These are phyloP conservation scores for Claviceps sp. DNA, from an alignment of 2,329 filamentous ascomycete genomes.

Conservation along the genomic window DNA sequence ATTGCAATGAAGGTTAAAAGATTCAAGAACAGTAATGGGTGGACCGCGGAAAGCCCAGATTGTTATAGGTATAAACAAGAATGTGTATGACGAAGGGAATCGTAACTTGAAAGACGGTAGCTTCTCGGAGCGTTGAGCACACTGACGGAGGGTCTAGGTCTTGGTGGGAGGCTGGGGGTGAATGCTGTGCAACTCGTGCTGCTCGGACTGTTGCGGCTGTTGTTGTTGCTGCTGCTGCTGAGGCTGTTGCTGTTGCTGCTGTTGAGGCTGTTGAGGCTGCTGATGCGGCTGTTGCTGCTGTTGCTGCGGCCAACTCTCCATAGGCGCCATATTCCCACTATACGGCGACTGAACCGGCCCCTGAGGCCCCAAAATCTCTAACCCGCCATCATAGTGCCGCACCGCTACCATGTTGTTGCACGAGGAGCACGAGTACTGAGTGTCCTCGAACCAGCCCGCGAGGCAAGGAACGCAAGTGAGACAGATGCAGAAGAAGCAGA, in stretches of 20 bases:
- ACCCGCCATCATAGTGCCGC: constrained; percentile 9
- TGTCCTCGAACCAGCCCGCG: constrained; percentile 20
- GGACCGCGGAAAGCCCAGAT: not conserved
- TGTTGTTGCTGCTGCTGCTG: not conserved
- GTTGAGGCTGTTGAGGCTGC: not conserved
- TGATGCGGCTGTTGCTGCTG: not conserved
- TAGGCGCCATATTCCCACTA: constrained; percentile 4
- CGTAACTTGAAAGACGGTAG: not conserved
- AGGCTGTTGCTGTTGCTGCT: not conserved
- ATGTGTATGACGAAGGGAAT: not conserved
- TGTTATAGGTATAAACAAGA: not conserved
- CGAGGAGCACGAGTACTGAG: constrained; percentile 15
- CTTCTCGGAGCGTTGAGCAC: not conserved
- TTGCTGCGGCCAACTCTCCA: not conserved
- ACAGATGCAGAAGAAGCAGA: constrained; percentile 20
- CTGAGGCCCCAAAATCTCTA: constrained; percentile 12
- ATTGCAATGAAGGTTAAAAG: too few relatives aligned
- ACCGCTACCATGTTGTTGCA: constrained; percentile 18
- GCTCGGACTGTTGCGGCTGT: not conserved
- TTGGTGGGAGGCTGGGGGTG: constrained; percentile 1
- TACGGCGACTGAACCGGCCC: constrained; percentile 8
- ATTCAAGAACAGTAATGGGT: too few relatives aligned
- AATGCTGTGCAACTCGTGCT: constrained; percentile 2
- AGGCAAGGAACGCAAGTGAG: constrained; percentile 19
- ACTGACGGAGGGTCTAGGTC: not conserved